A percentile compares a stretch with the other conserved stretches of the same genome.
These are phyloP conservation scores for Odontarrhena argentea DNA, from an alignment of 345 rosid species.

Conservation along the genomic window DNA sequence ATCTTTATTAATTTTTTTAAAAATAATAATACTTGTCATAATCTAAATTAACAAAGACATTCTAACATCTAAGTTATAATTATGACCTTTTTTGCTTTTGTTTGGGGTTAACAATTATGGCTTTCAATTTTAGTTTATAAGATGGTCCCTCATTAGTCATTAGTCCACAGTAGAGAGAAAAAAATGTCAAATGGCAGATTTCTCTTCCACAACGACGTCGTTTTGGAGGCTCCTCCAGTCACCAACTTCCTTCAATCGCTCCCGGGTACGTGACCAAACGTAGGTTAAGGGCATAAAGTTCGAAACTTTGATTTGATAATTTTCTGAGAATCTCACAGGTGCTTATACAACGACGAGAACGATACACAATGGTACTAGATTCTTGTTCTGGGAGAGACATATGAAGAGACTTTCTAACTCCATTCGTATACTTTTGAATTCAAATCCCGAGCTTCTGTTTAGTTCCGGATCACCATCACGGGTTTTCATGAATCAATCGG, in stretches of 20 bases:
- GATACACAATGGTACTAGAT: constrained; percentile 48
- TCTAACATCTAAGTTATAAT: too few species aligned
- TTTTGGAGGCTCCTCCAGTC: constrained; percentile 56
- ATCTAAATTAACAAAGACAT: too few species aligned
- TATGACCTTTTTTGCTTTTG: too few species aligned
- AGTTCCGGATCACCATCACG: constrained; percentile 25
- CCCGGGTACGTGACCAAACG: constrained; percentile 46
- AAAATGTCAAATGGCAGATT: constrained; percentile 52
- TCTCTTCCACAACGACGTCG: constrained; percentile 61
- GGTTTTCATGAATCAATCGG: constrained; percentile 26
- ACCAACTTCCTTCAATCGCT: constrained; percentile 65
- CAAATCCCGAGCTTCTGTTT: constrained; percentile 55
- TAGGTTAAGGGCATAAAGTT: background rate
- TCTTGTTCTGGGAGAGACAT: constrained; percentile 80
- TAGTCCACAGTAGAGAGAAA: background rate
- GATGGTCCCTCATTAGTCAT: too few species aligned
- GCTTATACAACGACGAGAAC: constrained; percentile 88
- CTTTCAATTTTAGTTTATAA: too few species aligned
- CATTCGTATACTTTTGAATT: constrained; percentile 50
- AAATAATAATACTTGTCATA: too few species aligned
- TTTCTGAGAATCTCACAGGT: constrained; percentile 45
- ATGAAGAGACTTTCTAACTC: constrained; percentile 61
- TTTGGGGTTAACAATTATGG: too few species aligned
- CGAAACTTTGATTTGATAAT: background rate
- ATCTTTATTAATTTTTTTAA: too few species aligned